phyloP scores from a whole-genome alignment of 2,329 filamentous ascomycete species.

The Calonectria fujianensis region DNA sequence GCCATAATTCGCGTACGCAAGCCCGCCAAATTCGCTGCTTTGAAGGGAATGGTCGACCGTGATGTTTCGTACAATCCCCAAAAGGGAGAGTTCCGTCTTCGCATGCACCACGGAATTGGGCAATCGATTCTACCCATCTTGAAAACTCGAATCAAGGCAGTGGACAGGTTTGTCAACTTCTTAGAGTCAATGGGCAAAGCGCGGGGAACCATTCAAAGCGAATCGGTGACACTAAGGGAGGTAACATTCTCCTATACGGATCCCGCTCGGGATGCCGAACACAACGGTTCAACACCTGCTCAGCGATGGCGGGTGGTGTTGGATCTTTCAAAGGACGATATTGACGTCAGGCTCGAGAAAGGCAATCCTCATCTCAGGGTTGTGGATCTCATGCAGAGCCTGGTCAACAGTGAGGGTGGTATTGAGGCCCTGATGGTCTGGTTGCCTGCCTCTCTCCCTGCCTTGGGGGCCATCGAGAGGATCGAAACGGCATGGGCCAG shows the following conservation, averaged over 20 bases:
- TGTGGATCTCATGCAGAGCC: constrained; percentile 73
- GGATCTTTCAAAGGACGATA: constrained; percentile 72
- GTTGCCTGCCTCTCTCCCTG: constrained; percentile 77
- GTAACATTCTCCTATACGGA: constrained; percentile 82
- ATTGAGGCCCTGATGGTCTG: constrained; percentile 73
- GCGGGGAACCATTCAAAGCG: constrained; percentile 72
- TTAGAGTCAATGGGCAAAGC: constrained; percentile 78
- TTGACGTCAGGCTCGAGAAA: constrained; percentile 75
- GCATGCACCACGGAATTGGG: constrained; percentile 75
- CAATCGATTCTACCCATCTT: constrained; percentile 76
- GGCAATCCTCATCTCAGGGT: constrained; percentile 82
- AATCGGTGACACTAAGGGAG: constrained; percentile 76
- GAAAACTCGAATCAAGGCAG: constrained; percentile 75
- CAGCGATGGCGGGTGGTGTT: constrained; percentile 73
- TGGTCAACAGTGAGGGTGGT: constrained; percentile 73
- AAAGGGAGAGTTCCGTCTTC: constrained; percentile 78
- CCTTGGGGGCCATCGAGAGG: constrained; percentile 76
- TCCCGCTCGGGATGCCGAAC: constrained; percentile 29
- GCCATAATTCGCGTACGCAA: constrained; percentile 74
- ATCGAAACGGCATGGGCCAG: constrained; percentile 75
- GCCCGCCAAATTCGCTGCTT: constrained; percentile 72
- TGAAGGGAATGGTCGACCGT: constrained; percentile 73
- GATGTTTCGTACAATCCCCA: constrained; percentile 77
- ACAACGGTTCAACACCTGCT: constrained; percentile 22
- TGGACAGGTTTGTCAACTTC: constrained; percentile 83